These are phyloP conservation scores for Eucalyptus microcorys DNA, from an alignment of 345 rosid genomes.

Conservation along the genomic window DNA sequence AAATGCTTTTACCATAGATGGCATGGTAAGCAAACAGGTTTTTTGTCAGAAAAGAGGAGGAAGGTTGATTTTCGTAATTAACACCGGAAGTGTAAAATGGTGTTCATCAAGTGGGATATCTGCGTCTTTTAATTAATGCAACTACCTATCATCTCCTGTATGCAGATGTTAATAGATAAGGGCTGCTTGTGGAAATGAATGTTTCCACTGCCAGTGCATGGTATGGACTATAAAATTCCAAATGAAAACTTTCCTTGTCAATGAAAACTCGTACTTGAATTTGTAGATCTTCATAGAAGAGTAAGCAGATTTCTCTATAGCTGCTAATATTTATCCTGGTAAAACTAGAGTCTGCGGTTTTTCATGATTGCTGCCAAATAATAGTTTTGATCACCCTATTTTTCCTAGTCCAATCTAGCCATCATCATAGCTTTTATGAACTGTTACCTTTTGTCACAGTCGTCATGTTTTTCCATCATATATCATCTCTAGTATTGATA, in stretches of 20 bases:
- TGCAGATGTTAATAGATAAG: not conserved
- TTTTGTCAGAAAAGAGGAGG: not conserved
- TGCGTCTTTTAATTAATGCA: not conserved
- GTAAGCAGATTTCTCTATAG: not conserved
- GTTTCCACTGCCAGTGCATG: not conserved
- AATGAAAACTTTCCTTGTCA: not conserved
- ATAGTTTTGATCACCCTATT: not conserved
- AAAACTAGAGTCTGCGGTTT: not conserved
- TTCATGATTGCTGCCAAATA: not conserved
- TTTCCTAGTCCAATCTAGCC: not conserved
- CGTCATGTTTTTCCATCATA: not conserved
- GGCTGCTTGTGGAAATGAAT: not conserved
- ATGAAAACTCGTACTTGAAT: not conserved
- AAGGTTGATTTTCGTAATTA: not conserved
- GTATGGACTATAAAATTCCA: not conserved
- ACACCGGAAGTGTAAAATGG: not conserved
- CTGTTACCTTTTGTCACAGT: not conserved
- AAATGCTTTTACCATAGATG: not conserved
- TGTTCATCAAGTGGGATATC: not conserved
- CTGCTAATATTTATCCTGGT: not conserved
- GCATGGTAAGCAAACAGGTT: not conserved
- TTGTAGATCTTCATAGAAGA: not conserved
- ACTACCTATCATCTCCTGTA: not conserved
- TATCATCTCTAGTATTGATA: not conserved
- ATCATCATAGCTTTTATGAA: not conserved